Percentiles rank a stretch among this genome's conserved stretches.
These are phyloP conservation scores for Calocybe cyanea DNA, from an alignment of 768 basidiomycete genomes.

Conservation along the genomic window DNA sequence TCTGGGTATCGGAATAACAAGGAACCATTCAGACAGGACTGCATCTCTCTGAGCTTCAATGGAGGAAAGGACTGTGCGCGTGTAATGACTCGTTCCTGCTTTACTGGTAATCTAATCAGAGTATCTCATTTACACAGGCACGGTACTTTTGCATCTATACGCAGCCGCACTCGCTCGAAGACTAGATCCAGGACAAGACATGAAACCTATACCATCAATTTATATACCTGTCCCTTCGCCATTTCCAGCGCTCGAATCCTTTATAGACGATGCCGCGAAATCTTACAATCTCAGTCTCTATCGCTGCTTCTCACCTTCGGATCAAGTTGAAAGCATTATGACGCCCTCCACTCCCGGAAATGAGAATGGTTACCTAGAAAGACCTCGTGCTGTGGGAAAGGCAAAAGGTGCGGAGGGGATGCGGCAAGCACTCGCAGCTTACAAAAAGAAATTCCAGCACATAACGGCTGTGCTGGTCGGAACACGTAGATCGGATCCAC, in stretches of 20 bases:
- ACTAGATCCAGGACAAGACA: conserved; percentile 26
- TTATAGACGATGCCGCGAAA: conserved; percentile 62
- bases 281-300: conserved; percentile 78
- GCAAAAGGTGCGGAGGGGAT: conserved; percentile 67
- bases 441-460: conserved; percentile 63
- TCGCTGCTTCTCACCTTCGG: conserved; percentile 41
- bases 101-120: neutral
- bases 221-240: conserved; percentile 92
- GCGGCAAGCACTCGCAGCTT: conserved; percentile 70
- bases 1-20: conserved; percentile 15
- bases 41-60: conserved; percentile 90
- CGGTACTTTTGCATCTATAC: conserved; percentile 89
- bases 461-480: conserved; percentile 86
- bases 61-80: conserved; percentile 95
- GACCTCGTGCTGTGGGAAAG: conserved; percentile 41
- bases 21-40: conserved; percentile 49
- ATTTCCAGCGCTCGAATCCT: conserved; percentile 78
- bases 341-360: conserved; percentile 27
- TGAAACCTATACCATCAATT: conserved; percentile 57
- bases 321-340: conserved; percentile 46
- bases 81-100: neutral
- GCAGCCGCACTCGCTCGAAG: conserved; percentile 64
- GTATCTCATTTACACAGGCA: conserved; percentile 51
- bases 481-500: conserved; percentile 85
- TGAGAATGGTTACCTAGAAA: conserved; percentile 18